Evolutionary conservation across 1,139 yeast genomes (phyloP).

Genomic region (Scheffersomyces illinoinensis): DNA sequence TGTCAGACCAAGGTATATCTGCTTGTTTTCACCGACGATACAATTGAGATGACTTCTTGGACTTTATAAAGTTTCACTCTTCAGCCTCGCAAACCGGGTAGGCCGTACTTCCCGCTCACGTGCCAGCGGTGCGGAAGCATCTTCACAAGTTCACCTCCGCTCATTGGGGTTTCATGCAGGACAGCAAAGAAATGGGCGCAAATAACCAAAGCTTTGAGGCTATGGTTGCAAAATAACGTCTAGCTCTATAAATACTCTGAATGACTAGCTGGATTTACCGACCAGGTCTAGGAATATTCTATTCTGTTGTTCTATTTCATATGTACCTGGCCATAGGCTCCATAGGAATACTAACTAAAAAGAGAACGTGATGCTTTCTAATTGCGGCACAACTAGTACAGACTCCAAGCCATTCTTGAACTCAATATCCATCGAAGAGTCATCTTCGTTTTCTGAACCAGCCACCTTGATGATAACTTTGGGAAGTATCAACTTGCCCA

Average conservation of each 20-base stretch:
- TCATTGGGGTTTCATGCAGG: background rate
- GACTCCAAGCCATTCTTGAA: conserved; percentile 69
- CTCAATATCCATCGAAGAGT: conserved; percentile 57
- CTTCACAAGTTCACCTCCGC: background rate
- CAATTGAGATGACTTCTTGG: background rate
- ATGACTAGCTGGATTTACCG: background rate
- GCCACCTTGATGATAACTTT: conserved; percentile 44
- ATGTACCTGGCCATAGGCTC: background rate
- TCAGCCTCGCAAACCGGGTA: background rate
- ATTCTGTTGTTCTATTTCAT: background rate
- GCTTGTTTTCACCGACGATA: too few relatives aligned
- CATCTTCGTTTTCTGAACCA: conserved; percentile 24
- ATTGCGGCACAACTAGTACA: conserved; percentile 70
- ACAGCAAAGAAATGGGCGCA: background rate
- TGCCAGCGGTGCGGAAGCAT: background rate
- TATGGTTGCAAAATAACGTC: background rate
- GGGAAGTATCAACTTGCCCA: conserved; percentile 75
- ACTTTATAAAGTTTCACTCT: background rate
- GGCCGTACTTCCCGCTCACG: background rate
- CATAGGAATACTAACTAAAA: conserved; percentile 31
- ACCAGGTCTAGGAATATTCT: background rate
- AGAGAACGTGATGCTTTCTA: conserved; percentile 60
- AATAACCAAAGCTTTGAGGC: background rate
- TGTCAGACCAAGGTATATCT: background rate
- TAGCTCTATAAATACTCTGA: background rate